Base-by-base conservation (phyloP, 345 rosid species). In the Dimocarpus longan region DNA sequence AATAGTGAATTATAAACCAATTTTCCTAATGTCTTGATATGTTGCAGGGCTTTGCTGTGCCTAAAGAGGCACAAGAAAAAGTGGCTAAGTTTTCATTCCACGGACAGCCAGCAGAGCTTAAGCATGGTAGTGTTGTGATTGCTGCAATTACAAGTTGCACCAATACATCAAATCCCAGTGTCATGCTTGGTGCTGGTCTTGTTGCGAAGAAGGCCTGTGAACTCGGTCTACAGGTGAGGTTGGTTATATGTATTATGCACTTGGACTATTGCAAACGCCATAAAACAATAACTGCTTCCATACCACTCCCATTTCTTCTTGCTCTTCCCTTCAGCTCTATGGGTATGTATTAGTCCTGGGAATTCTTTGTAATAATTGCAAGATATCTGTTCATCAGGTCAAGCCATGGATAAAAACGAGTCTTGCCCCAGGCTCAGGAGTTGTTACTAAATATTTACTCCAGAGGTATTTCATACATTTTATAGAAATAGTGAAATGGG, bases 341-440 rank as follows among this genome's bases (percentile, higher is more conserved):
- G 66, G 72, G 39, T 69, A 43, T 68, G 18, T 44, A 21, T 32
- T 32, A 37, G 39, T n/a, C 63, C 19, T 2, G 52, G 50, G 50
- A 2, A 66, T 16, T 76, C 2, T 76, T 28, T 67, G 9, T 42
- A 67, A 78, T 74, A 39, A 79, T 74, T 78, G 24, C 10, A 64
- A 63, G 69, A 66, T 75, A 72, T 68, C 74, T 75, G 63, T 75
- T 83, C 69, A 66, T 70, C 88, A 96, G 99, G 98, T 96, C 76
- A 93, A 93, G 82, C 97, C 99, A 75, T 96, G 99, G 99, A 74
- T 92, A 81, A 96, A 96, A 87, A 96, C 99, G 69, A 96, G 99
- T 87, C 99, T 96, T 86, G 99, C 98, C 11, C 99, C 99, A 26
- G 99, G 99, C 63, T 96, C 98, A 8, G 99, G 99, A 80, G 99